These are phyloP conservation scores for Leishmania major DNA, from an alignment of 208 protist genomes.

Conservation along the genomic window DNA sequence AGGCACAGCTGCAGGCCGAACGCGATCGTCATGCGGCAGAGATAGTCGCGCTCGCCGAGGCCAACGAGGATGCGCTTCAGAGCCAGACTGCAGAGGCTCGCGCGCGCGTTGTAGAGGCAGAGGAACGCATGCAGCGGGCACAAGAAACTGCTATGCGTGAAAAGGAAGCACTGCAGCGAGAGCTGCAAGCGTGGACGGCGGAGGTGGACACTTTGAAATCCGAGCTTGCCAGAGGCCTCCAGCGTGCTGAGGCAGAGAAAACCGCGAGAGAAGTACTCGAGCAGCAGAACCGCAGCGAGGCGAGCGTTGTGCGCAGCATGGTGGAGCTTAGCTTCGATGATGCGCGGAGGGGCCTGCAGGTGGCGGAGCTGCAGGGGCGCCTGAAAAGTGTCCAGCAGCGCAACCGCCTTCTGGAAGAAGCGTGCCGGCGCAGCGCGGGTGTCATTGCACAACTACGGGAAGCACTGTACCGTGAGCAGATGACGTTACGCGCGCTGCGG, in stretches of 20 bases:
- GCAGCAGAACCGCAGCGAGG: slow-evolving; percentile 19
- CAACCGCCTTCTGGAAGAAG: slow-evolving; percentile 50
- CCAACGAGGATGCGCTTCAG: slow-evolving; percentile 9
- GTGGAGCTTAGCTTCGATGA: slow-evolving; percentile 30
- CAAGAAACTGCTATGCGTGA: slow-evolving; percentile 21
- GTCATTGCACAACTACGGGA: slow-evolving; percentile 76
- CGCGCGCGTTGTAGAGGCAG: slow-evolving; percentile 2
- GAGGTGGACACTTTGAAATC: slow-evolving; percentile 27
- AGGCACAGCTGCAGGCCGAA: slow-evolving; percentile 4
- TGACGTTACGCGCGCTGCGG: slow-evolving; percentile 21
- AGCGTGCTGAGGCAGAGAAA: slow-evolving; percentile 18
- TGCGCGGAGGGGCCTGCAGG: slow-evolving; percentile 7
- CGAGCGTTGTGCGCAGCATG: slow-evolving; percentile 18
- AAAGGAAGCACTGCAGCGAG: slow-evolving; percentile 21
- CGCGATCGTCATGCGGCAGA: slow-evolving; percentile 12
- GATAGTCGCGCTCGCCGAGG: slow-evolving; percentile 13
- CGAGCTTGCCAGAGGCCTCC: background rate
- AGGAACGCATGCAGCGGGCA: slow-evolving; percentile 9
- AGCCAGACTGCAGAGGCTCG: background rate
- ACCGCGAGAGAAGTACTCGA: slow-evolving; percentile 20
- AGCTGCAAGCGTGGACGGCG: slow-evolving; percentile 26
- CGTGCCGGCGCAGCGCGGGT: slow-evolving; percentile 48
- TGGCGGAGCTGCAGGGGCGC: slow-evolving; percentile 11
- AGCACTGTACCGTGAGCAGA: slow-evolving; percentile 41
- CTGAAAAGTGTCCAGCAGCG: slow-evolving; percentile 28